Evolutionary conservation across 495 filamentous ascomycete species (phyloP), one percentile per base, ranked within the genome.

Genomic region (Hypoxylon crocopeplum): DNA sequence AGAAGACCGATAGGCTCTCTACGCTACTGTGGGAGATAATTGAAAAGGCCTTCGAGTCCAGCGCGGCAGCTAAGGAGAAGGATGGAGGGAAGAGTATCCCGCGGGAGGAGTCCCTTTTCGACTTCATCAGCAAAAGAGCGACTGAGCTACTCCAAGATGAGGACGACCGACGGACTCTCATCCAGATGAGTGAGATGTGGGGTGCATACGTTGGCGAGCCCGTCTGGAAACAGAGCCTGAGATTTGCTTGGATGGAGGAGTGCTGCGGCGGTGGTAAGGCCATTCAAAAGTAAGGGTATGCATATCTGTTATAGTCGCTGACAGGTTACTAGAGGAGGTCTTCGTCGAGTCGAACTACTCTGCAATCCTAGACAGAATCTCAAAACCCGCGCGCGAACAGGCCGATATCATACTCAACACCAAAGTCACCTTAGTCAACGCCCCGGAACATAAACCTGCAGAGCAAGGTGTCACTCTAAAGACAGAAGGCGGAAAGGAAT

Each of bases 181-280:
- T 87, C 7, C 73, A 85, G 42, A 75, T 84, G 63, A 81, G 81
- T 39, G 79, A 82, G 38, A 79, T 87, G 66, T 92, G 88, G 88
- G 88, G 88, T 7, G 80, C 82, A 7, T 90, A 89, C 68, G 84
- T 91, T 16, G 89, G 89, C 11, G 84, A 85, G 24, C 75, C 80
- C 11, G 77, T 89, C 44, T 77, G 82, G 51, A 78, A 73, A 48
- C 89, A 93, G 66, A 90, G 87, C 70, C 62, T 93, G 50, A 87
- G 82, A 57, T 90, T 86, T 64, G 88, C 91, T 63, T 88, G 82
- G 72, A 69, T 93, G 12, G 89, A 92, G 64, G 87, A 90, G 66
- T 87, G 85, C 41, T 82, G 90, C 50, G 87, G 88, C 69, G 88
- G 87, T 37, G 81, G 86, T 84, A 67, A 59, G 82, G 75, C n/a